Percentiles rank a stretch among this genome's conserved stretches.
Conservation (phyloP, 305 asterid genomes). For the Fraxinus sp. region DNA sequence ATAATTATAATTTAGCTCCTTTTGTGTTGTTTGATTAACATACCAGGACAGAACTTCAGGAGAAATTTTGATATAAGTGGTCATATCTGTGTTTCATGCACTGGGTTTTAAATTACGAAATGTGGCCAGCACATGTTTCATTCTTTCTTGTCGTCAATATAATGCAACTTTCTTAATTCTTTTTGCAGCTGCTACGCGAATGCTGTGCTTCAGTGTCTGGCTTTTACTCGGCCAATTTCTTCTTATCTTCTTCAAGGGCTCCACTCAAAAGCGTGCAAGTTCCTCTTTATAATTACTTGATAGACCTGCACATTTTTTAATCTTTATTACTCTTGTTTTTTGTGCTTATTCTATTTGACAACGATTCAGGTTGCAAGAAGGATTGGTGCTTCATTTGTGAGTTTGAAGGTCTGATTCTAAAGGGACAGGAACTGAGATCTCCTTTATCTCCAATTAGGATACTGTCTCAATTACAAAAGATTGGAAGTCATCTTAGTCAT, state of each 20-base stretch:
- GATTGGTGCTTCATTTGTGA: slow-evolving; percentile 58
- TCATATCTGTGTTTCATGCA: not conserved
- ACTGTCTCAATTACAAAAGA: slow-evolving; percentile 48
- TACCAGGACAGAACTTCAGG: not conserved
- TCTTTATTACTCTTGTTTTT: slow-evolving; percentile 10
- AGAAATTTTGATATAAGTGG: not conserved
- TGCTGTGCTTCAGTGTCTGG: slow-evolving; percentile 67
- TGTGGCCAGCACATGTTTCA: not conserved
- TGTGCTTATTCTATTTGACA: slow-evolving; percentile 11
- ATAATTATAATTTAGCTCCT: not conserved
- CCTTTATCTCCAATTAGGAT: slow-evolving; percentile 52
- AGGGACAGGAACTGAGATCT: slow-evolving; percentile 37
- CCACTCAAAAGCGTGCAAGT: slow-evolving; percentile 57
- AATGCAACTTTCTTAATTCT: slow-evolving; percentile 19
- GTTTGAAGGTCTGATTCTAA: slow-evolving; percentile 45
- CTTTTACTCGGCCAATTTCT: slow-evolving; percentile 53
- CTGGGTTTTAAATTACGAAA: not conserved
- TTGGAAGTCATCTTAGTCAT: slow-evolving; percentile 44
- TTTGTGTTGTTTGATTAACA: not conserved
- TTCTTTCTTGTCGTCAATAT: slow-evolving; percentile 15
- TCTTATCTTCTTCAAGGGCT: slow-evolving; percentile 54
- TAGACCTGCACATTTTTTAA: not conserved
- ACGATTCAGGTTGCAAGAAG: slow-evolving; percentile 43
- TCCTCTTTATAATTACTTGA: slow-evolving; percentile 17
- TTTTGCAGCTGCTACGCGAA: slow-evolving; percentile 64